These are phyloP conservation scores for Mortierella sp. DNA, from an alignment of 371 early-diverging fungal species.

Conservation along the genomic window DNA sequence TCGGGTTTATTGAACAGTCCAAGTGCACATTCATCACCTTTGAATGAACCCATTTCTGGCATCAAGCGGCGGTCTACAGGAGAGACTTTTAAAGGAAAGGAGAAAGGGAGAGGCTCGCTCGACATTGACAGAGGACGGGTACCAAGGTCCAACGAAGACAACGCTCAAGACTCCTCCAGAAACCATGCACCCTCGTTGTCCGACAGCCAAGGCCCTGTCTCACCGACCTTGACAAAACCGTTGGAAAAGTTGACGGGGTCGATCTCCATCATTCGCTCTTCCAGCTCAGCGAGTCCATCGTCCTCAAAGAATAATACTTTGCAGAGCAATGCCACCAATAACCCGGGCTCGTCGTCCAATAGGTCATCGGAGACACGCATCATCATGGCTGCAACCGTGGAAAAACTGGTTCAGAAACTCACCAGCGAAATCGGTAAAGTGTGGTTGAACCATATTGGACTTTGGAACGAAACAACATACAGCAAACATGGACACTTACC, in stretches of 20 bases:
- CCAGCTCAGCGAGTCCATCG: background rate
- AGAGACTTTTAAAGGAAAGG: slow-evolving; percentile 21
- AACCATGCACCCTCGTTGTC: background rate
- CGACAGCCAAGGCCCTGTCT: slow-evolving; percentile 5
- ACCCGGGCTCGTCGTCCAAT: background rate
- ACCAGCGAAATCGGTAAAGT: slow-evolving; percentile 69
- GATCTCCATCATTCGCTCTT: slow-evolving; percentile 7
- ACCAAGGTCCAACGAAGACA: slow-evolving; percentile 1
- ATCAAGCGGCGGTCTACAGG: slow-evolving; percentile 44
- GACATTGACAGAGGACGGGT: slow-evolving; percentile 21
- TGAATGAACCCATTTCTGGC: slow-evolving; percentile 7
- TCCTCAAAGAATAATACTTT: slow-evolving; percentile 9
- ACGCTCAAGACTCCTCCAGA: background rate
- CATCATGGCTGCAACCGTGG: slow-evolving; percentile 70
- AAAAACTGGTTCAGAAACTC: slow-evolving; percentile 70
- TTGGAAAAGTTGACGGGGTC: slow-evolving; percentile 10
- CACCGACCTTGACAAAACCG: slow-evolving; percentile 10
- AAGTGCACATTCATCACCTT: slow-evolving; percentile 4
- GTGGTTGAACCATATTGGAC: background rate
- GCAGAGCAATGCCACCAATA: background rate
- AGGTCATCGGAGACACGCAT: slow-evolving; percentile 26
- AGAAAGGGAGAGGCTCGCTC: slow-evolving; percentile 28
- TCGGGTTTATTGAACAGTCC: slow-evolving; percentile 17
- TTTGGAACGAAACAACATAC: too few species aligned
- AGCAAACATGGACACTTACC: background rate